phyloP scores from a whole-genome alignment of 73 alveolate species.

The Paramecium pentaurelia region DNA sequence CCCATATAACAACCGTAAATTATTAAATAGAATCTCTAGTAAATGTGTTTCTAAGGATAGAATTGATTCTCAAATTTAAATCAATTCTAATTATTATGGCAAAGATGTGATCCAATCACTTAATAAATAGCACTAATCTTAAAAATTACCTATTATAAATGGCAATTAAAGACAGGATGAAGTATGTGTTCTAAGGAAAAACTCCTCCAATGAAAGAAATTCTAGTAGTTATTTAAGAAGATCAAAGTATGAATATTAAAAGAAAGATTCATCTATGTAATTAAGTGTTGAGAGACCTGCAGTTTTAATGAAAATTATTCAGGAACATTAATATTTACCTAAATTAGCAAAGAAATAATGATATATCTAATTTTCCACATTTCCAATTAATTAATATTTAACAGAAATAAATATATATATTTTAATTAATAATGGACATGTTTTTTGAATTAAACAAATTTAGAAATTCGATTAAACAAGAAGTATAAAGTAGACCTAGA shows the following conservation, averaged over 20 bases:
- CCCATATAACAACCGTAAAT: background rate
- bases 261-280: background rate
- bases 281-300: conserved; percentile 16
- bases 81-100: conserved; percentile 7
- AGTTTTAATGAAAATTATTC: background rate
- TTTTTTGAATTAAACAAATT: conserved; percentile 16
- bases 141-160: background rate
- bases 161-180: background rate
- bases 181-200: background rate
- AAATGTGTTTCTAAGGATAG: background rate
- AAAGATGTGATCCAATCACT: conserved; percentile 18
- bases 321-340: conserved; percentile 15
- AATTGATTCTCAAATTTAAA: background rate
- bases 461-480: background rate
- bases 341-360: background rate
- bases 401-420: background rate
- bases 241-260: background rate
- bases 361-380: background rate
- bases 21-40: background rate
- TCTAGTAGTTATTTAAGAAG: background rate
- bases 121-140: background rate
- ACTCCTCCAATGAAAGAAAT: background rate
- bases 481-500: background rate
- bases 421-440: conserved; percentile 1
- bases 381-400: background rate